A percentile compares a stretch with the other conserved stretches of the same genome.
Conservation (phyloP, 1,284 basidiomycete species). For the Austroboletus novae-zelandiae region DNA sequence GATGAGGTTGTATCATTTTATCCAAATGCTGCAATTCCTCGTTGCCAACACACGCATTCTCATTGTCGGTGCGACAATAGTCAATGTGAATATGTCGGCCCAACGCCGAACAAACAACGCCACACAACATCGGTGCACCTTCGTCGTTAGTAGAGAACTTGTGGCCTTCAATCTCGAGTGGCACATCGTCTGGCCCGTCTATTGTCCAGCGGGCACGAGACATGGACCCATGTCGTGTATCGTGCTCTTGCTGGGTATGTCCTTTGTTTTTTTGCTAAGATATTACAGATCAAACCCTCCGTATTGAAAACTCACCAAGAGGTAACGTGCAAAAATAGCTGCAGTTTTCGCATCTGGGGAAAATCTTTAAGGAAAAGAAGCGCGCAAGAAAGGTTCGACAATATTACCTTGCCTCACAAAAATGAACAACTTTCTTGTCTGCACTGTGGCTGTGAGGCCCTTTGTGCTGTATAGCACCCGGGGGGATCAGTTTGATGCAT, state of each 20-base stretch:
- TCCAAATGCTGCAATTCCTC: conserved; percentile 48
- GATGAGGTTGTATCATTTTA: conserved; percentile 43
- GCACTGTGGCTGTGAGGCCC: conserved; percentile 50
- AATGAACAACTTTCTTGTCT: conserved; percentile 43
- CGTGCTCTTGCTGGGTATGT: conserved; percentile 58
- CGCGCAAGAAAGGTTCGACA: not conserved
- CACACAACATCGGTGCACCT: conserved; percentile 65
- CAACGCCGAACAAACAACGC: conserved; percentile 51
- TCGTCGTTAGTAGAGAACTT: conserved; percentile 56
- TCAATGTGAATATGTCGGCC: conserved; percentile 57
- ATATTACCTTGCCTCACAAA: conserved; percentile 47
- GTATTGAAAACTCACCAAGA: conserved; percentile 37
- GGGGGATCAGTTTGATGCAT: conserved; percentile 46
- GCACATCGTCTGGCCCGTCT: conserved; percentile 44
- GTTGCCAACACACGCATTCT: conserved; percentile 36
- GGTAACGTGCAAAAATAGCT: conserved; percentile 60
- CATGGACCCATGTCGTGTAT: conserved; percentile 66
- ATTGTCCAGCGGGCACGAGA: conserved; percentile 53
- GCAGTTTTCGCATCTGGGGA: conserved; percentile 49
- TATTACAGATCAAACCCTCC: not conserved
- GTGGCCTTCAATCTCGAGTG: conserved; percentile 52
- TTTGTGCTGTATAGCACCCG: conserved; percentile 40
- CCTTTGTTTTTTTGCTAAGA: conserved; percentile 33
- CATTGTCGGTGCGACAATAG: conserved; percentile 47
- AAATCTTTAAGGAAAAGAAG: not conserved